Conservation (phyloP, 768 basidiomycete genomes). For the Antrodiella citrinella region DNA sequence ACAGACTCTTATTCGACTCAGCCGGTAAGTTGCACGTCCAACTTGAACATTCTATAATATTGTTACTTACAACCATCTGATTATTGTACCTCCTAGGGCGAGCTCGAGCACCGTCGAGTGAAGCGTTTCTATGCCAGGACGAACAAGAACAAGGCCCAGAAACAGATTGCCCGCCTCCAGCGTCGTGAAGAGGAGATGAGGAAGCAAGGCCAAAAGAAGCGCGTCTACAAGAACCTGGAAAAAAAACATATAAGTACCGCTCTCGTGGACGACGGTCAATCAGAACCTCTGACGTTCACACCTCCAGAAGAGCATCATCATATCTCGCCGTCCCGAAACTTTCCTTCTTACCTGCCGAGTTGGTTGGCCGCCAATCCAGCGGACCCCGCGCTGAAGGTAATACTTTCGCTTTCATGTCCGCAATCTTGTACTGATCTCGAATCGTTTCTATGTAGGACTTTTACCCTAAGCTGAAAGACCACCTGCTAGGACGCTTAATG, state of each 20-base stretch:
- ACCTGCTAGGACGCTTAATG: constrained; percentile 12
- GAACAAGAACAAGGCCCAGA: constrained; percentile 24
- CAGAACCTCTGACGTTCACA: background rate
- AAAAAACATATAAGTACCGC: background rate
- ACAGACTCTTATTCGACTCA: constrained; percentile 29
- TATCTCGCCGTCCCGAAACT: background rate
- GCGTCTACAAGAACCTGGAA: background rate
- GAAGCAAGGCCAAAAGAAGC: background rate
- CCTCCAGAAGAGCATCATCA: background rate
- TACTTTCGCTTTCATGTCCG: no score
- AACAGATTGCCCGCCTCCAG: constrained; percentile 24
- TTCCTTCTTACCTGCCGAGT: background rate
- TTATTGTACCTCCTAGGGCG: constrained; percentile 23
- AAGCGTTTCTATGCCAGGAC: constrained; percentile 30
- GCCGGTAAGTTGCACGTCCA: constrained; percentile 14
- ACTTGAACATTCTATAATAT: background rate
- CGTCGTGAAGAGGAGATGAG: constrained; percentile 7
- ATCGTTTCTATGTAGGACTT: no score
- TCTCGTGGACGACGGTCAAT: background rate
- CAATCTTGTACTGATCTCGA: no score
- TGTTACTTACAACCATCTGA: background rate
- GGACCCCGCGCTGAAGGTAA: constrained; percentile 26
- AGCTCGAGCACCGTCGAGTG: constrained; percentile 27
- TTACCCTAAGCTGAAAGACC: background rate
- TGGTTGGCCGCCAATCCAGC: background rate